These are phyloP conservation scores for Nicotiana knightiana DNA, from an alignment of 257 asterid genomes.

Conservation along the genomic window DNA sequence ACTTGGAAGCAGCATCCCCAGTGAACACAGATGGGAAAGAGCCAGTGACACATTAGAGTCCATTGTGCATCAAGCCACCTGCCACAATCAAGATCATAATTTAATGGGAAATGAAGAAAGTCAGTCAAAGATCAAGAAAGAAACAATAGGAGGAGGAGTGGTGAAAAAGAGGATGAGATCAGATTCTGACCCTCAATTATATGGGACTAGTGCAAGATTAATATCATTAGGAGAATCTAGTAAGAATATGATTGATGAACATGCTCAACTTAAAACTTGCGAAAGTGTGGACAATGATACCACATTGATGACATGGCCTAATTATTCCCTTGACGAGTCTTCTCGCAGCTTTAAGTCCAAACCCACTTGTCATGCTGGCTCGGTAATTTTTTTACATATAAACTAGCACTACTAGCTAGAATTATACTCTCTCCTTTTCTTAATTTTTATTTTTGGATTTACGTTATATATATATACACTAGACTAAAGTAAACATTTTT, in stretches of 20 bases:
- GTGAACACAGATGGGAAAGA: slow-evolving; percentile 21
- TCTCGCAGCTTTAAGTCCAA: background rate
- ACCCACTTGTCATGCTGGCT: background rate
- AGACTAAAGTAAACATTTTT: no score
- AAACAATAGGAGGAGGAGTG: background rate
- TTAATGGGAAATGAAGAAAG: background rate
- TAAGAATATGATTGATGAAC: background rate
- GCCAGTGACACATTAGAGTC: slow-evolving; percentile 48
- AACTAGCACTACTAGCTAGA: no score
- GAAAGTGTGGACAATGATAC: background rate
- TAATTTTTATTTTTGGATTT: no score
- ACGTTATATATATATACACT: no score
- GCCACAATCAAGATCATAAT: background rate
- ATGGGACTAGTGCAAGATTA: background rate
- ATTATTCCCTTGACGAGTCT: background rate
- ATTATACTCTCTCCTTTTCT: no score
- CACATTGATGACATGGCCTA: background rate
- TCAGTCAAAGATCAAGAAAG: background rate
- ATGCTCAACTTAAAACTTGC: background rate
- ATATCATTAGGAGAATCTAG: background rate
- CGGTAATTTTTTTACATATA: background rate
- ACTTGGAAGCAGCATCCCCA: background rate
- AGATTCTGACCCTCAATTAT: slow-evolving; percentile 9
- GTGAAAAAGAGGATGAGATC: background rate
- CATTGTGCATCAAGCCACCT: slow-evolving; percentile 46